phyloP scores from a whole-genome alignment of 1,139 yeast species.

The Magnusiomyces paraingens region DNA sequence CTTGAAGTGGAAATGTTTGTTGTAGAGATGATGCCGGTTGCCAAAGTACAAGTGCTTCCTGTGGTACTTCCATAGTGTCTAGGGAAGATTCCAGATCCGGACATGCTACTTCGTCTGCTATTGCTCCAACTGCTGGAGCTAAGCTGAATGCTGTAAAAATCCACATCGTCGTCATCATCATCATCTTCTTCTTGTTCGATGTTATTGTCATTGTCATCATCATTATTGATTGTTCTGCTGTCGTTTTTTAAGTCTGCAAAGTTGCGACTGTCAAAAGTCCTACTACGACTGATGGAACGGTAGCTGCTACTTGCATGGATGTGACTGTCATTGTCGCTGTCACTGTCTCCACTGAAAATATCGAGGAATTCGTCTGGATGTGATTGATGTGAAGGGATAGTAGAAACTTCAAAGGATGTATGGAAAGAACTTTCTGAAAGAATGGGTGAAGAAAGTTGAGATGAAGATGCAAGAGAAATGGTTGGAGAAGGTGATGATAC shows the following conservation, averaged over 20 bases:
- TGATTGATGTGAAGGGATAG: neutral
- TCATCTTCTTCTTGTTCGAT: neutral
- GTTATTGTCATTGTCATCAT: neutral
- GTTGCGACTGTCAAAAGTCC: neutral
- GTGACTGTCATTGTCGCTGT: neutral
- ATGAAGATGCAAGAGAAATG: neutral
- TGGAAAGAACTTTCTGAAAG: neutral
- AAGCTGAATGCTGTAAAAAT: too few relatives aligned
- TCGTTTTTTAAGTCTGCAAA: too few relatives aligned
- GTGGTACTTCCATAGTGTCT: too few relatives aligned
- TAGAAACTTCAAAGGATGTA: neutral
- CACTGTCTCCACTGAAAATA: neutral
- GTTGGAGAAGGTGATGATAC: neutral
- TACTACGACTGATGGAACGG: neutral
- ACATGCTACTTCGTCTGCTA: too few relatives aligned
- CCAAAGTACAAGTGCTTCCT: too few relatives aligned
- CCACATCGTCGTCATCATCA: too few relatives aligned
- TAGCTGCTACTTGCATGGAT: neutral
- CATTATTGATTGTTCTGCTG: neutral
- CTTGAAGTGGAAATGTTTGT: too few relatives aligned
- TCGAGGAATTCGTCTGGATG: neutral
- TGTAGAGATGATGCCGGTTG: too few relatives aligned
- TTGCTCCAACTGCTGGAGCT: too few relatives aligned
- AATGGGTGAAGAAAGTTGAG: neutral
- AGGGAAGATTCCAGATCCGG: too few relatives aligned